A percentile compares a stretch with the other conserved stretches of the same genome.
Conservation (phyloP, 1,139 yeast species). For the Debaryomyces nepalensis region DNA sequence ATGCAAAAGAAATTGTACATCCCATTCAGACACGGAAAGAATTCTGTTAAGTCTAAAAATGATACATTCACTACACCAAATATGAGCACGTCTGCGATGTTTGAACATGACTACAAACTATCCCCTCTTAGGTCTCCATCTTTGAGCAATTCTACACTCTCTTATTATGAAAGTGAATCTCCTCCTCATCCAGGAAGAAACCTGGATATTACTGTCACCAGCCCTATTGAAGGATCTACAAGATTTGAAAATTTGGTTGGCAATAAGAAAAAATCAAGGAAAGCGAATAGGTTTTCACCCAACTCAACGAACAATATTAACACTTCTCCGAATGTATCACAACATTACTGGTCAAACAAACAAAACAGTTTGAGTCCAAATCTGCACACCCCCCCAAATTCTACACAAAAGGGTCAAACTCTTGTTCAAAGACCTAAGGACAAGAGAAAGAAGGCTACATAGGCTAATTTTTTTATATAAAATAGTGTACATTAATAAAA, state of each 20-base stretch:
- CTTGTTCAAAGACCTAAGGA: constrained; percentile 19
- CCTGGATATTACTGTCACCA: background rate
- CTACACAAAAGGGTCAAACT: constrained; percentile 17
- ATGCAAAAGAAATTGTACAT: constrained; percentile 43
- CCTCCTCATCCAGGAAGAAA: background rate
- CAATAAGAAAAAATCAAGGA: constrained; percentile 32
- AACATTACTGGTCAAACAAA: constrained; percentile 15
- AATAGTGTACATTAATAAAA: constrained; percentile 4
- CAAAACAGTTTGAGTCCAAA: constrained; percentile 9
- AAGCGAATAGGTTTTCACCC: constrained; percentile 22
- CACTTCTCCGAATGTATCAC: constrained; percentile 14
- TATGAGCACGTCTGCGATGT: constrained; percentile 28
- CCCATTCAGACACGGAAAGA: constrained; percentile 47
- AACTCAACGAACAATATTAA: constrained; percentile 11
- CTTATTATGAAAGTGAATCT: constrained; percentile 16
- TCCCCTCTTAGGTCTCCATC: constrained; percentile 14
- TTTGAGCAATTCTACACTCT: constrained; percentile 8
- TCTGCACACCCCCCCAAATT: constrained; percentile 15
- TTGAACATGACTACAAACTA: constrained; percentile 22
- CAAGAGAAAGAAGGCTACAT: constrained; percentile 28
- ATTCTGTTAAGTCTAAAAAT: constrained; percentile 21
- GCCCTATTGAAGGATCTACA: constrained; percentile 16
- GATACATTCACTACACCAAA: constrained; percentile 31
- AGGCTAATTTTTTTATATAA: constrained; percentile 20
- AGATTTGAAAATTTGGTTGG: constrained; percentile 35